These are phyloP conservation scores for Plasmodium reichenowi DNA, from an alignment of 169 alveolate genomes.

Conservation along the genomic window DNA sequence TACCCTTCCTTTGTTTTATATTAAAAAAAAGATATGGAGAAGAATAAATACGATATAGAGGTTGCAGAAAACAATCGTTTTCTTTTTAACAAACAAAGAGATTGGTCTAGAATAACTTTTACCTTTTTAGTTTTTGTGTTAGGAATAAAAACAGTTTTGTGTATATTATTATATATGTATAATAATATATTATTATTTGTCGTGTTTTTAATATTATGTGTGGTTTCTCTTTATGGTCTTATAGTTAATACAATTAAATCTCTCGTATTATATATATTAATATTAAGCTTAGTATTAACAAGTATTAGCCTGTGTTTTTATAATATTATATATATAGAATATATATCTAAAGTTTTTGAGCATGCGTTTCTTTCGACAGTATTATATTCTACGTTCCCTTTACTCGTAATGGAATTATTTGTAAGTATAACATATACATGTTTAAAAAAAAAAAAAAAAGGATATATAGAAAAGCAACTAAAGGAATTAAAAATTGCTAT, in stretches of 20 bases:
- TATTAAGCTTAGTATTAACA: slow-evolving; percentile 16
- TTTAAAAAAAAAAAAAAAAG: slow-evolving; percentile 42
- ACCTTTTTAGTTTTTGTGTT: slow-evolving; percentile 67
- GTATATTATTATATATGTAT: slow-evolving; percentile 45
- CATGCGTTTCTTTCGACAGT: slow-evolving; percentile 24
- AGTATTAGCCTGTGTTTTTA: slow-evolving; percentile 16
- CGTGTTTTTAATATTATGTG: slow-evolving; percentile 32
- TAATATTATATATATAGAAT: slow-evolving; percentile 17
- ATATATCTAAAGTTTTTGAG: slow-evolving; percentile 50
- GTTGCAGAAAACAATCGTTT: neutral
- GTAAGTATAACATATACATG: slow-evolving; percentile 30
- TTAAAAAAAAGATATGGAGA: slow-evolving; percentile 13
- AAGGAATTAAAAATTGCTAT: slow-evolving; percentile 30
- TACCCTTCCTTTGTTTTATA: no score
- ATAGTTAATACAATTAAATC: slow-evolving; percentile 48
- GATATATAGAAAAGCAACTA: slow-evolving; percentile 44
- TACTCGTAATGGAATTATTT: slow-evolving; percentile 37
- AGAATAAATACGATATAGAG: slow-evolving; percentile 1
- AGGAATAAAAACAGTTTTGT: slow-evolving; percentile 64
- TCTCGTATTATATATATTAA: slow-evolving; percentile 30
- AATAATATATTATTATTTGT: slow-evolving; percentile 48
- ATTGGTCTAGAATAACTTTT: slow-evolving; percentile 58
- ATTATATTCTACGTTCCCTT: slow-evolving; percentile 28
- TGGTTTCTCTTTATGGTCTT: slow-evolving; percentile 38
- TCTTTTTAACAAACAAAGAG: slow-evolving; percentile 5